phyloP scores from a whole-genome alignment of 31 red algal genomes.

The Bonnemaisonia californica region DNA sequence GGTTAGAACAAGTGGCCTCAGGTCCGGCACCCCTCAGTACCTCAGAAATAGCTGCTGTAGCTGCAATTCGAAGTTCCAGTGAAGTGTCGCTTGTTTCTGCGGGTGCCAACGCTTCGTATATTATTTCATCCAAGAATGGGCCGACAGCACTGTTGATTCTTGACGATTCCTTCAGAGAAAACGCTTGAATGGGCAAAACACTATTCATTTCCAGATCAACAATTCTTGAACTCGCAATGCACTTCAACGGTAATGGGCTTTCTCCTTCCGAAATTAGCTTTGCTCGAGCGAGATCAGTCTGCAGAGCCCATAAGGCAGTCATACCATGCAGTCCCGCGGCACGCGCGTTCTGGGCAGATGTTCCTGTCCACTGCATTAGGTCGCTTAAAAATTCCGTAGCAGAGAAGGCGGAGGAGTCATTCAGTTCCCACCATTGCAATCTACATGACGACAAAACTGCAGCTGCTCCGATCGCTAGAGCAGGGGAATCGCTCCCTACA shows the following conservation, averaged over 20 bases:
- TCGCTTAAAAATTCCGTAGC: slow-evolving; percentile 64
- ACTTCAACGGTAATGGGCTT: neutral
- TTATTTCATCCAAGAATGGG: slow-evolving; percentile 67
- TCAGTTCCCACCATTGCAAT: slow-evolving; percentile 65
- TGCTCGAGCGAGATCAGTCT: slow-evolving; percentile 58
- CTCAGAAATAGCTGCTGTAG: slow-evolving; percentile 46
- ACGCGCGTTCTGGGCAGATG: slow-evolving; percentile 29
- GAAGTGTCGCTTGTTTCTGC: slow-evolving; percentile 1
- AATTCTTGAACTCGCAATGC: neutral
- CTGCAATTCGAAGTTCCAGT: slow-evolving; percentile 46
- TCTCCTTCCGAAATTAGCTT: neutral
- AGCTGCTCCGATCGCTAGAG: slow-evolving; percentile 49
- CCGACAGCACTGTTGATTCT: slow-evolving; percentile 48
- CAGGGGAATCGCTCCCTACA: slow-evolving; percentile 34
- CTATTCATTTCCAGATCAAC: neutral
- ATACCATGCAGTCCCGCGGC: slow-evolving; percentile 63
- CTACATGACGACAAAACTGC: slow-evolving; percentile 68
- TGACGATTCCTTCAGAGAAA: slow-evolving; percentile 65
- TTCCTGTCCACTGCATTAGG: slow-evolving; percentile 58
- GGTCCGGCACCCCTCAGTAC: slow-evolving; percentile 58
- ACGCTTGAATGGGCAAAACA: slow-evolving; percentile 43
- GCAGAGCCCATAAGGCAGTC: slow-evolving; percentile 53
- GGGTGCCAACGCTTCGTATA: slow-evolving; percentile 69
- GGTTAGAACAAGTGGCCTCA: slow-evolving; percentile 36
- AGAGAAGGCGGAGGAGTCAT: slow-evolving; percentile 37